Conservation (phyloP, 208 protist species). For the Trypanosoma lewisi region DNA sequence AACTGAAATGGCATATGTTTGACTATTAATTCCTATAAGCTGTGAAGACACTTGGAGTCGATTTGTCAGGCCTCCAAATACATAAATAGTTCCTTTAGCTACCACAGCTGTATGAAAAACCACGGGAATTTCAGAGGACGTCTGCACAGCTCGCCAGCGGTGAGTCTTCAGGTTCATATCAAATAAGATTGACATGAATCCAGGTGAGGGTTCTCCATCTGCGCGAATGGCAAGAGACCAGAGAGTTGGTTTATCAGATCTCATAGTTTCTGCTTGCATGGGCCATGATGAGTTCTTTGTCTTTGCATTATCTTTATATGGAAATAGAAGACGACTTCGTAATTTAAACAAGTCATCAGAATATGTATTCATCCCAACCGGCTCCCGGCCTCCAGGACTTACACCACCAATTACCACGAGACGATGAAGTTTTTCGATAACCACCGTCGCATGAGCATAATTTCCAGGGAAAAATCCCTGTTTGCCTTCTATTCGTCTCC, state of each 20-base stretch:
- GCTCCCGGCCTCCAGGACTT: conserved; percentile 53
- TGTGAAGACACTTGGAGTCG: conserved; percentile 58
- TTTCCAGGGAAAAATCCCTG: conserved; percentile 69
- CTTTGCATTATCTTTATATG: conserved; percentile 9
- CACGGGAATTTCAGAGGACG: conserved; percentile 50
- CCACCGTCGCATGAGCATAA: conserved; percentile 72
- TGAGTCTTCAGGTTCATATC: conserved; percentile 71
- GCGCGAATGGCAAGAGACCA: conserved; percentile 7
- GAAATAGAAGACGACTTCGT: conserved; percentile 19
- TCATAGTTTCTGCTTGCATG: background rate
- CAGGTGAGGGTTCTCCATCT: conserved; percentile 25
- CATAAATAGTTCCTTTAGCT: conserved; percentile 50
- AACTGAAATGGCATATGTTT: conserved; percentile 58
- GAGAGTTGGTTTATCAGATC: conserved; percentile 14
- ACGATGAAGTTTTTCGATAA: conserved; percentile 45
- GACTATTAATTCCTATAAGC: conserved; percentile 60
- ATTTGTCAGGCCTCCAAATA: conserved; percentile 85
- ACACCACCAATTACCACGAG: conserved; percentile 79
- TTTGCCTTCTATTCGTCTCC: conserved; percentile 74
- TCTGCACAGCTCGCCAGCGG: conserved; percentile 74
- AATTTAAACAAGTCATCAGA: conserved; percentile 9
- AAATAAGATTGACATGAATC: conserved; percentile 79
- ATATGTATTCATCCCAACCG: conserved; percentile 1
- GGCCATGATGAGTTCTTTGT: background rate
- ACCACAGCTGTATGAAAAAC: conserved; percentile 71